Percentiles rank a stretch among this genome's conserved stretches.
Conservation (phyloP, 768 basidiomycete genomes). For the Trametes maxima region DNA sequence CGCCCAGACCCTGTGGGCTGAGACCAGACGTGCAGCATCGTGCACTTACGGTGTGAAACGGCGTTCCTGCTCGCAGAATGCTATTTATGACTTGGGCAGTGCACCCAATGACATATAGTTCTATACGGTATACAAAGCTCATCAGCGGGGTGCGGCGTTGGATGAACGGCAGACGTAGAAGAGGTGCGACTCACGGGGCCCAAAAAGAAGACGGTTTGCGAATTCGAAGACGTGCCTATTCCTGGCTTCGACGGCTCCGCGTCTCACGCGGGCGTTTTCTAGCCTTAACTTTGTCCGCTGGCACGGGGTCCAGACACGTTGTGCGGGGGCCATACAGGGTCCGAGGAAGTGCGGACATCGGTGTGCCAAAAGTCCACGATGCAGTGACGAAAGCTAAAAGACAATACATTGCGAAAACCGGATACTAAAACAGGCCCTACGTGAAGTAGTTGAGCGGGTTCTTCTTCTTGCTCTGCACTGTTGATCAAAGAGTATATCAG, state of each 20-base stretch:
- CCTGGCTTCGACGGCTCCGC: not conserved
- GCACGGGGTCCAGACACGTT: conserved; percentile 5
- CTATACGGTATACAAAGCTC: too few relatives aligned
- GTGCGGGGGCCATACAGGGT: not conserved
- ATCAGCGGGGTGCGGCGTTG: too few relatives aligned
- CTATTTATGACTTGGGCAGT: too few relatives aligned
- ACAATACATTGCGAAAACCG: conserved; percentile 17
- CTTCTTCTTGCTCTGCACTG: conserved; percentile 99
- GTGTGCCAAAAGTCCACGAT: conserved; percentile 11
- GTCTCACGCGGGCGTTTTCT: conserved; percentile 14
- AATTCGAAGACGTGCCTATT: not conserved
- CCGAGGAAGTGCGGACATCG: conserved; percentile 13
- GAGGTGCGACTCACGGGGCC: not conserved
- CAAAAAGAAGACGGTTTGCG: not conserved
- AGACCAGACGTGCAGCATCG: conserved; percentile 2
- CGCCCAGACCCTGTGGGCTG: not conserved
- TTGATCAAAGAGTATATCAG: conserved; percentile 29
- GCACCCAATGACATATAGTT: too few relatives aligned
- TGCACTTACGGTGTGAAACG: not conserved
- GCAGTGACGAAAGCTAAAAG: conserved; percentile 11
- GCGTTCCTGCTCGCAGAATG: not conserved
- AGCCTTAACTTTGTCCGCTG: conserved; percentile 12
- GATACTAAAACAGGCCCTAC: conserved; percentile 40
- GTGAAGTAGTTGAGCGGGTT: conserved; percentile 96
- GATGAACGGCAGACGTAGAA: too few relatives aligned